Base-by-base conservation (phyloP, 345 rosid species). In the Corchorus capsularis region DNA sequence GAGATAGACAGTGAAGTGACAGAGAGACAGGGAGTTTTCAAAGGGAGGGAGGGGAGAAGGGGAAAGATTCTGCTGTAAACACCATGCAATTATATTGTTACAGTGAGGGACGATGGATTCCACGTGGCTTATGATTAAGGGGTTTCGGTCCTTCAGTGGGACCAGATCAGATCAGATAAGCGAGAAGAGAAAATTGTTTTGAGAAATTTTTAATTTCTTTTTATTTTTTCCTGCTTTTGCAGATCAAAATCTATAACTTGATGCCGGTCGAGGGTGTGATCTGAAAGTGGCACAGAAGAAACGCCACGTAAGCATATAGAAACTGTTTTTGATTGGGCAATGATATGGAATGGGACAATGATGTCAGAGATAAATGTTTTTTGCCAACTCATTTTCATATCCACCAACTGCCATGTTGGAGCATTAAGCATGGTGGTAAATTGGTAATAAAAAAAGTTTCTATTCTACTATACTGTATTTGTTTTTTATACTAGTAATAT, bases 1-100 rank as follows among this genome's bases (percentile, higher is more conserved):
- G 45, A 63, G 13, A 47, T 13, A 14, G 41, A 68, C 72, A 68
- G 72, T 35, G 72, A 68, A 68, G n/a, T 8, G 50, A 64, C 69
- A 64, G 32, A 37, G 67, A 39, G 27, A 27, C 27, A 27, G 27
- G 27, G 27, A 27, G 27, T 27, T 6, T 64, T 64, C 49, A n/a
- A 46, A 27, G 27, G 27, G 27, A 27, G 47, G 67, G n/a, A 9
- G 52, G 49, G 13, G 3, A 63, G 67, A 17, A 9, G 52, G 49
- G 13, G 3, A 63, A 68, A 47, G 53, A 49, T 68, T 68, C 56
- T 68, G 57, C 39, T 47, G 72, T 22, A 47, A 39, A 49, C 41
- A 68, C 35, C 14, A 15, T 47, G 55, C 54, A 47, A 47, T 68
- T 68, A 15, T 47, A 47, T 68, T 27, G 11, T 49, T 22, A 49